Conservation (phyloP, 768 basidiomycete genomes). For the Suillus bovinus region DNA sequence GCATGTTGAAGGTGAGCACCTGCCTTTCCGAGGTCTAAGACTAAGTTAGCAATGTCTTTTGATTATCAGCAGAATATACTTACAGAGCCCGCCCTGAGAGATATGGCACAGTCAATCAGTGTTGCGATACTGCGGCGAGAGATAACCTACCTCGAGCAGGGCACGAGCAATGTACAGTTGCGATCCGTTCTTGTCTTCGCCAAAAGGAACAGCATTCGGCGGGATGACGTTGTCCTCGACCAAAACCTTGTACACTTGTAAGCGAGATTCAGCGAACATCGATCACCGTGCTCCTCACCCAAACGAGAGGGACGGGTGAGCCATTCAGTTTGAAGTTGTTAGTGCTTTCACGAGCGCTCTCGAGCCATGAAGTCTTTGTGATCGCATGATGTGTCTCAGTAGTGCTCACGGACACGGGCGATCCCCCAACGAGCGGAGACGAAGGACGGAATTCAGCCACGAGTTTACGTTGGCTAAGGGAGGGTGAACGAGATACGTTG, state of each 20-base stretch:
- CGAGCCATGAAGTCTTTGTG: conserved; percentile 22
- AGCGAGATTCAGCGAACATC: not conserved
- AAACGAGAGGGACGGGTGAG: conserved; percentile 33
- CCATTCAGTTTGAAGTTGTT: conserved; percentile 28
- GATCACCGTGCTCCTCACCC: conserved; percentile 20
- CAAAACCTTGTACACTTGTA: conserved; percentile 21
- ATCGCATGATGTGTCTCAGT: conserved; percentile 7
- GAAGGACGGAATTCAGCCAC: not conserved
- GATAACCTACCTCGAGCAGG: conserved; percentile 21
- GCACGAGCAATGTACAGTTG: conserved; percentile 33
- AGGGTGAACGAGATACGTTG: not conserved
- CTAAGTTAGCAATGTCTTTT: not conserved
- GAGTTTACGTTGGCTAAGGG: conserved; percentile 4
- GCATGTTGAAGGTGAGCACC: conserved; percentile 4
- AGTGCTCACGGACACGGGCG: not conserved
- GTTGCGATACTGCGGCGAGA: not conserved
- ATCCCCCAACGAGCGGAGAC: not conserved
- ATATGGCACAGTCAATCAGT: not conserved
- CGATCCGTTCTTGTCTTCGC: conserved; percentile 30
- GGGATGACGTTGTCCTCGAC: conserved; percentile 33
- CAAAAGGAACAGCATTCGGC: conserved; percentile 35
- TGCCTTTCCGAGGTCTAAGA: conserved; percentile 5
- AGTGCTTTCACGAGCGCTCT: conserved; percentile 30
- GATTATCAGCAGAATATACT: conserved; percentile 12
- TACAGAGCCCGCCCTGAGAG: conserved; percentile 28